Conservation (phyloP, 768 basidiomycete genomes). For the Pulveroboletus sp. region DNA sequence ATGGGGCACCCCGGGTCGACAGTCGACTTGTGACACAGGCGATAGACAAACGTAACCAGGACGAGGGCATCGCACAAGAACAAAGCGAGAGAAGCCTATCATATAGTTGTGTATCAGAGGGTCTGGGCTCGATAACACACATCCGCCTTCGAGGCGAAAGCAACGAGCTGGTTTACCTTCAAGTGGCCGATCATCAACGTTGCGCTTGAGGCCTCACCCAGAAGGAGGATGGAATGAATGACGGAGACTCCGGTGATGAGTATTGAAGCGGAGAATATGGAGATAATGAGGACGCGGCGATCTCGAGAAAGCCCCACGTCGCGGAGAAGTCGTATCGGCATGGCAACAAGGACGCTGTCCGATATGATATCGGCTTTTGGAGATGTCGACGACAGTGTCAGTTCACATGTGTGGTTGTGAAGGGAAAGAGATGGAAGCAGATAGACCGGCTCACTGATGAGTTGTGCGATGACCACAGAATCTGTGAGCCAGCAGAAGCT, state of each 20-base stretch:
- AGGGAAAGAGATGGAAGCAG: background rate
- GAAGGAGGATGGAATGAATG: conserved; percentile 20
- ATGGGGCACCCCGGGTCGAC: background rate
- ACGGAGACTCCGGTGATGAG: conserved; percentile 22
- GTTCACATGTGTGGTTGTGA: background rate
- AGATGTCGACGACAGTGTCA: background rate
- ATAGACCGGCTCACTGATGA: conserved; percentile 19
- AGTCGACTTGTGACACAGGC: conserved; percentile 1
- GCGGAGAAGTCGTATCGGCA: conserved; percentile 14
- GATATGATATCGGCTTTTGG: conserved; percentile 21
- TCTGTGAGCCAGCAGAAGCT: background rate
- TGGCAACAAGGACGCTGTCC: conserved; percentile 16
- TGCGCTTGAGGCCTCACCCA: background rate
- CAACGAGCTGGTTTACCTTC: conserved; percentile 13
- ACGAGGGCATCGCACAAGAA: conserved; percentile 21
- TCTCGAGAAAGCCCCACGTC: conserved; percentile 11
- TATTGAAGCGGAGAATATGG: conserved; percentile 19
- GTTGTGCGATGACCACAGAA: conserved; percentile 17
- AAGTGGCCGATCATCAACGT: conserved; percentile 19
- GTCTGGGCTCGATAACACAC: background rate
- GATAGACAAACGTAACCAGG: conserved; percentile 15
- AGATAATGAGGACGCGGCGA: conserved; percentile 19
- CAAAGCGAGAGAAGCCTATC: conserved; percentile 17
- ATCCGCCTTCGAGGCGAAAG: background rate
- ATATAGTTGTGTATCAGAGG: background rate